phyloP scores from a whole-genome alignment of 2,329 filamentous ascomycete species.

The Xylaria sp. region DNA sequence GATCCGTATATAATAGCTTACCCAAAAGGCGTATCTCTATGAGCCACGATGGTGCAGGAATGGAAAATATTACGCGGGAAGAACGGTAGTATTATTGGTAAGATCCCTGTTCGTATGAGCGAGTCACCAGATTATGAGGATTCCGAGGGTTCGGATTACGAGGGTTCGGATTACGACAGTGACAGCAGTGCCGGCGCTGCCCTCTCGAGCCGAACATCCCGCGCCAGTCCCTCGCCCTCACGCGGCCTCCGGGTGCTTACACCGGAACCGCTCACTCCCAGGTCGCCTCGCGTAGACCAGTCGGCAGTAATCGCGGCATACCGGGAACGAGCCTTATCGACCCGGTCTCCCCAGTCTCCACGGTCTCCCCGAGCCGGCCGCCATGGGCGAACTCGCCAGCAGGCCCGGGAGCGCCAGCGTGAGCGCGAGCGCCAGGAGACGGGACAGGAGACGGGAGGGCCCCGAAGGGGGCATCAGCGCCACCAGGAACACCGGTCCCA shows the following conservation, averaged over 20 bases:
- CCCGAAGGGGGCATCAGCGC: neutral
- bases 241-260: neutral
- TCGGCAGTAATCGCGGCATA: neutral
- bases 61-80: constrained; percentile 8
- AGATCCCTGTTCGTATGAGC: constrained; percentile 15
- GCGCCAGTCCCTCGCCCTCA: neutral
- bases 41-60: neutral
- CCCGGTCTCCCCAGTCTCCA: neutral
- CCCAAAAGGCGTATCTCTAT: neutral
- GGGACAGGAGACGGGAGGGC: neutral
- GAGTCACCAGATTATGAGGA: neutral
- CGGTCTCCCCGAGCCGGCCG: neutral
- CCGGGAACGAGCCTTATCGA: neutral
- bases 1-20: too few relatives aligned
- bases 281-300: neutral
- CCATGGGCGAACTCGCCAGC: neutral
- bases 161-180: neutral
- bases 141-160: too few relatives aligned
- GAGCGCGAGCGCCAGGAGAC: too few relatives aligned
- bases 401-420: neutral
- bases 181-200: neutral
- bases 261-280: too few relatives aligned
- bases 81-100: constrained; percentile 20
- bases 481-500: neutral
- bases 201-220: neutral